These are phyloP conservation scores for Areca catechu DNA, from an alignment of 176 grass and related monocot genomes.

Conservation along the genomic window DNA sequence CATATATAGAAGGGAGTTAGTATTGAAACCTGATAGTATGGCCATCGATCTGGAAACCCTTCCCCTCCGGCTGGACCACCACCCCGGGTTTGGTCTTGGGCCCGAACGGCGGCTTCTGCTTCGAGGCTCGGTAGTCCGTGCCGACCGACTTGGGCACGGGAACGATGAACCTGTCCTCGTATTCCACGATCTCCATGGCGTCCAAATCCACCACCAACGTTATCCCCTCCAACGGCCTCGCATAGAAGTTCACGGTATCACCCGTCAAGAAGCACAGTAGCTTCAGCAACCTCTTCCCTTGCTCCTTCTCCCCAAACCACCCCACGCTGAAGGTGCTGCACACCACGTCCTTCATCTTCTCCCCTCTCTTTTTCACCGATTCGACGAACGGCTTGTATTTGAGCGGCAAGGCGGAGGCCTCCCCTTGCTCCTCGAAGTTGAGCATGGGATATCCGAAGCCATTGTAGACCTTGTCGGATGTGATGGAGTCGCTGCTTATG, in stretches of 20 bases:
- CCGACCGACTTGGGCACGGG: constrained; percentile 48
- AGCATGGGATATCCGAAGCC: constrained; percentile 39
- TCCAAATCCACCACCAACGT: constrained; percentile 63
- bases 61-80: constrained; percentile 34
- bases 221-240: constrained; percentile 54
- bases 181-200: constrained; percentile 51
- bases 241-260: constrained; percentile 47
- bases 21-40: constrained; percentile 38
- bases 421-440: constrained; percentile 37
- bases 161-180: constrained; percentile 26
- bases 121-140: constrained; percentile 43
- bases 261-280: constrained; percentile 38
- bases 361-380: constrained; percentile 27
- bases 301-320: constrained; percentile 38
- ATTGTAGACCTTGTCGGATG: constrained; percentile 27
- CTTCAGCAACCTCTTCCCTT: constrained; percentile 26
- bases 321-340: constrained; percentile 40
- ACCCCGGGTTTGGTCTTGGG: constrained; percentile 17
- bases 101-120: constrained; percentile 21
- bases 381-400: constrained; percentile 43
- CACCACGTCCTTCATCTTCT: constrained; percentile 35
- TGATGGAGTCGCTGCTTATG: constrained; percentile 8
- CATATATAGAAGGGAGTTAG: not conserved
- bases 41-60: constrained; percentile 35
- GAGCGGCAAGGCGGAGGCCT: constrained; percentile 25